phyloP scores from a whole-genome alignment of 192 early-diverging fungal species.

The Allomyces javanicus region DNA sequence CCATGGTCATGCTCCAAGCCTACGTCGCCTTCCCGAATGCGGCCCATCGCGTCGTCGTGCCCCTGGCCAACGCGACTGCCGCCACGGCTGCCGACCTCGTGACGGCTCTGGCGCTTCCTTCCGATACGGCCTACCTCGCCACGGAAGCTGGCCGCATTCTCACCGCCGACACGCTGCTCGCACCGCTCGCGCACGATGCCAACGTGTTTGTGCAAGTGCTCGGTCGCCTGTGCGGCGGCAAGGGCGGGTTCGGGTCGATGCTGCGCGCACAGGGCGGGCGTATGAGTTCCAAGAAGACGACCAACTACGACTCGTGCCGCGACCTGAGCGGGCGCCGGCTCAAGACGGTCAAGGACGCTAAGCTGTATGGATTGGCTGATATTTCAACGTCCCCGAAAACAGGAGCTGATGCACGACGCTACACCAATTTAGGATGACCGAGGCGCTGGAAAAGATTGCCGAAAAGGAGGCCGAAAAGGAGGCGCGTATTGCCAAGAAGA shows the following conservation, averaged over 20 bases:
- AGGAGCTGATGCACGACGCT: not conserved
- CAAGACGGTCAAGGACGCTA: constrained; percentile 74
- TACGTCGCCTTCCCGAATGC: too few relatives aligned
- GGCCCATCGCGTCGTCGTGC: too few relatives aligned
- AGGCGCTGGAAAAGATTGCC: not conserved
- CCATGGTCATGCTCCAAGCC: too few relatives aligned
- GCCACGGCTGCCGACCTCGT: too few relatives aligned
- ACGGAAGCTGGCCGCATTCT: too few relatives aligned
- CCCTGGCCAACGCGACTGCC: too few relatives aligned
- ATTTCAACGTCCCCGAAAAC: not conserved
- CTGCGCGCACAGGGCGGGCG: constrained; percentile 79
- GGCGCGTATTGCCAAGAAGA: not conserved
- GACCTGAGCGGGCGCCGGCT: constrained; percentile 79
- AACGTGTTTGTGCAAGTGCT: not conserved
- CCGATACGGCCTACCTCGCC: too few relatives aligned
- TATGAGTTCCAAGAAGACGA: constrained; percentile 72
- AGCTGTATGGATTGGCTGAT: constrained; percentile 26
- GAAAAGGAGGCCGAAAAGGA: not conserved
- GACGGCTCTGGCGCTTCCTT: too few relatives aligned
- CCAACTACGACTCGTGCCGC: constrained; percentile 81
- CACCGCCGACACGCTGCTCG: too few relatives aligned
- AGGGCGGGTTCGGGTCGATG: constrained; percentile 92
- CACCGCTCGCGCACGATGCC: too few relatives aligned
- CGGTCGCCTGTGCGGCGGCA: constrained; percentile 49
- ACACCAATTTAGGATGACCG: not conserved